Base-by-base conservation (phyloP, 108 stramenopile genomes). In the Discostella pseudostelligera region DNA sequence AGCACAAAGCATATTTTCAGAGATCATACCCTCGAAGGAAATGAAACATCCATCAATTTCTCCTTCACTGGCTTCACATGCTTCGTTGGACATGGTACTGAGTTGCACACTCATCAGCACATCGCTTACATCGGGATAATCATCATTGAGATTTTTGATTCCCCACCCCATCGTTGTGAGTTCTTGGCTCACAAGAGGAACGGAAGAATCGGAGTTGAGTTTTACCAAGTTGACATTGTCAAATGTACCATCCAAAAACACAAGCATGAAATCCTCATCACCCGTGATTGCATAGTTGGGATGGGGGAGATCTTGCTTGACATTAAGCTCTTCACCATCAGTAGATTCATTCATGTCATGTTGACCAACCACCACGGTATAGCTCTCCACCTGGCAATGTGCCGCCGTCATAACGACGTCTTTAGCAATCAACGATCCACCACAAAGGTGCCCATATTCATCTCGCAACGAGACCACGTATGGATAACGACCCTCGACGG, bases 131-230 rank as follows among this genome's bases (percentile, higher is more conserved):
- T 39, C 60, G 8, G 56, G 29, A 29, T 49, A 35, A 9, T 56
- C 69, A 56, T 54, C 57, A 36, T n/a, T n/a, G n/a, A n/a, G n/a
- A n/a, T n/a, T n/a, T n/a, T n/a, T n/a, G n/a, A n/a, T n/a, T n/a
- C 84, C 86, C 60, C 81, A 72, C 26, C 88, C 88, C 59, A 83
- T 65, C 0, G 76, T 73, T 0, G 81, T 82, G 8, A 85, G 55
- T 1, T 40, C 46, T n/a, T 50, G 36, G 12, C 72, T 70, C 17
- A 55, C 59, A 0, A 37, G 21, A 14, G 83, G 83, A 40, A 75
- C 26, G 3, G 49, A 39, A 8, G 62, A 6, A 57, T 80, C 72
- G 3, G 46, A 42, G 65, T 80, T 85, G 11, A 85, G 20, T 14
- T 59, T 56, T 4, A 71, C 58, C 17, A 54, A 5, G 13, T 16